phyloP scores from a whole-genome alignment of 768 basidiomycete species.

The Epithele typhae region DNA sequence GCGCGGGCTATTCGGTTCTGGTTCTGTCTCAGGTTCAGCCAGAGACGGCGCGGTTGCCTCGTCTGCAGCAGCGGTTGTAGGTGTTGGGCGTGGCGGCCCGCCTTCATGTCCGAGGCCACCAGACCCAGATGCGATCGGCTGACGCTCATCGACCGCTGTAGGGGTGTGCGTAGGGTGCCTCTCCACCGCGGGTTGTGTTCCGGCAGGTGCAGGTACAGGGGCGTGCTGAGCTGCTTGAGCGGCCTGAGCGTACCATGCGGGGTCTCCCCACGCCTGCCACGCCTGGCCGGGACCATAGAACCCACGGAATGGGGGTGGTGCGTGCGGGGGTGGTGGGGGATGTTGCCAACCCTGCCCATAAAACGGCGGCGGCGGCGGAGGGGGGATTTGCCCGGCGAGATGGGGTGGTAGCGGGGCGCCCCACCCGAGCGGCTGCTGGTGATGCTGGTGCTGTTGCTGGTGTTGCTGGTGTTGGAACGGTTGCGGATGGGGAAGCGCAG shows the following conservation, averaged over 20 bases:
- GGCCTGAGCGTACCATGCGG: conserved; percentile 23
- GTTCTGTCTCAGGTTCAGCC: neutral
- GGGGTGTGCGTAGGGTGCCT: too few species aligned
- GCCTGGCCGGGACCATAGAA: conserved; percentile 59
- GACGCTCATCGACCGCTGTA: too few species aligned
- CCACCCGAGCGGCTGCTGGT: conserved; percentile 20
- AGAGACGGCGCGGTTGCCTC: neutral
- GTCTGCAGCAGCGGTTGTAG: neutral
- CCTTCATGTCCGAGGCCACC: too few species aligned
- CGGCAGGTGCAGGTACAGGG: conserved; percentile 7
- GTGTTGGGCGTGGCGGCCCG: too few species aligned
- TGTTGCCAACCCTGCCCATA: too few species aligned
- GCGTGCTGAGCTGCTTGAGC: conserved; percentile 11
- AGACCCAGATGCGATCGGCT: too few species aligned
- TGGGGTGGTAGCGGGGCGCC: conserved; percentile 9
- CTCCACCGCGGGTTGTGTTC: too few species aligned
- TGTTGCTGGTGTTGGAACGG: neutral
- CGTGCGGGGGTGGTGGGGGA: too few species aligned
- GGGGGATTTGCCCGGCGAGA: conserved; percentile 7
- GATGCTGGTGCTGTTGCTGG: conserved; percentile 32
- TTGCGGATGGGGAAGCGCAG: conserved; percentile 28
- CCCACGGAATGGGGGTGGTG: conserved; percentile 51
- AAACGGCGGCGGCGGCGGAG: conserved; percentile 12
- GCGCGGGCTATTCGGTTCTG: conserved; percentile 28
- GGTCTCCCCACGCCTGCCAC: conserved; percentile 64